Base-by-base conservation (phyloP, 2,329 filamentous ascomycete genomes). In the Herpotrichia juniperi region DNA sequence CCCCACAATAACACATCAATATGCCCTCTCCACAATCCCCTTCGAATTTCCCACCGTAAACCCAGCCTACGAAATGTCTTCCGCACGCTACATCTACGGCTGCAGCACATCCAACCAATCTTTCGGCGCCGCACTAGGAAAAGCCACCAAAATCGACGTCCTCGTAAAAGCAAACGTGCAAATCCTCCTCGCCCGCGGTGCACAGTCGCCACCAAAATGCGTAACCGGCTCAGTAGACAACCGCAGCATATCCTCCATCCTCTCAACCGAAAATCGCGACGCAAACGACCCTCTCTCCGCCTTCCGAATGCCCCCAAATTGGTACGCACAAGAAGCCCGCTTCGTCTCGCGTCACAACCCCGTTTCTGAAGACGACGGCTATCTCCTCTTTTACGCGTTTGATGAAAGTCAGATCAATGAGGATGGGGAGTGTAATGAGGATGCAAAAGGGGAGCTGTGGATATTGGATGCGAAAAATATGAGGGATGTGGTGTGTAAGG, bases 1-100 rank as follows among this genome's bases (percentile, higher is more conserved):
- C 2, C 67, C 72, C 2, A 66, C 57, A 0, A 87, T 89, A 35
- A 77, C 76, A 0, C 79, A 87, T 42, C 85, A 90, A 59, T 89
- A 86, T 75, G 85, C 84, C 0, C 74, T 90, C 1, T 81, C 84
- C 0, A 78, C 83, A 1, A 83, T 90, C 35, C 82, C 86, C 0
- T 87, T 90, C 50, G 87, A 90, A 55, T 90, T 90, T 46, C 87
- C 87, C 0, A 83, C 83, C 0, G 71, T 88, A 0, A 78, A 81
- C 0, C 79, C 83, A 1, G 73, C 78, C 1, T 64, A 75, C 14
- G 79, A 82, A 17, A 89, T 89, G 86, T 73, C 67, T 2, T 61
- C 73, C 9, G 81, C 84, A 16, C 79, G 78, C 1, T 90, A 84
- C 54, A 77, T 90, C 22, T 90, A 89, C 56, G 87, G 87, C 2